A percentile compares a stretch with the other conserved stretches of the same genome.
phyloP scores from a whole-genome alignment of 192 early-diverging fungal species.

The Backusella morwellensis region DNA sequence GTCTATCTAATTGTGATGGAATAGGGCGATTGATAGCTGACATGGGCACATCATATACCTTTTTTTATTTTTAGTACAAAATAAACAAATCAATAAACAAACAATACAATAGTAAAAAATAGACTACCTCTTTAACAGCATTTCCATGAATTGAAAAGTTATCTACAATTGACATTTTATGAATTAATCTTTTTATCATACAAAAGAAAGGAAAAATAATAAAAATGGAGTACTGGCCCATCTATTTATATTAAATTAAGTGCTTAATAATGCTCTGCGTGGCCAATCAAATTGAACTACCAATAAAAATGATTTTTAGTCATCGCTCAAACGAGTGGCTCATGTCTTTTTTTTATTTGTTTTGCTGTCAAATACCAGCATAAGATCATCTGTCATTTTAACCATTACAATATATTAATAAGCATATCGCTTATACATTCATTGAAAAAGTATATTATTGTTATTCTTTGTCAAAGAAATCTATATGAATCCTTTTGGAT shows the following conservation, averaged over 20 bases:
- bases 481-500: neutral
- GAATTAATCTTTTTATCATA: neutral
- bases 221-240: neutral
- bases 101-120: neutral
- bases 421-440: neutral
- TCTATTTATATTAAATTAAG: neutral
- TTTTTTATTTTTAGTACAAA: neutral
- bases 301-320: neutral
- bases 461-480: neutral
- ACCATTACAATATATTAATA: neutral
- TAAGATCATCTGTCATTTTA: neutral
- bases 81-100: neutral
- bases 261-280: neutral
- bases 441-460: neutral
- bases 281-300: neutral
- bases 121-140: constrained; percentile 1
- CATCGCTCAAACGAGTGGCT: neutral
- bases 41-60: constrained; percentile 21
- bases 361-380: neutral
- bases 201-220: neutral
- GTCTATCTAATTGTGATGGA: constrained; percentile 20
- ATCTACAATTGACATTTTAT: constrained; percentile 10
- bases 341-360: neutral
- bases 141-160: constrained; percentile 30
- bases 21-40: constrained; percentile 19